These are phyloP conservation scores for Takakia lepidozioides DNA, from an alignment of 225 moss, liverwort and hornwort species.

Conservation along the genomic window DNA sequence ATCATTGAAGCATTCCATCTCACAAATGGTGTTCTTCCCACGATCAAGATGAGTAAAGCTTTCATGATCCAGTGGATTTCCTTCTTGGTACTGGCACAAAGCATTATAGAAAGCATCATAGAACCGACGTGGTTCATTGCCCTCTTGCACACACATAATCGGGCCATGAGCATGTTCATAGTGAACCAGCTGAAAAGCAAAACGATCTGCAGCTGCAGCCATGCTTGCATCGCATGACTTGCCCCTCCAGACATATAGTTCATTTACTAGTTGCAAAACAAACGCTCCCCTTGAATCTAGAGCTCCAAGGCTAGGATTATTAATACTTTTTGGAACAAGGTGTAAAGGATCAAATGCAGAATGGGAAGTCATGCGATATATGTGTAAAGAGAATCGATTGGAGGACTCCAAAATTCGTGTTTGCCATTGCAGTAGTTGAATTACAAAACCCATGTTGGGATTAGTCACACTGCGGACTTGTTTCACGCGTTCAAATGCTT, in stretches of 20 bases:
- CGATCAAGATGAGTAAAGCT: not conserved
- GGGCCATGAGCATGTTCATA: constrained; percentile 70
- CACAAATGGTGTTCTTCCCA: not conserved
- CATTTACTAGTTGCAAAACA: constrained; percentile 62
- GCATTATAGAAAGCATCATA: constrained; percentile 2
- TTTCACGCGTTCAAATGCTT: constrained; percentile 66
- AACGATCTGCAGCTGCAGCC: constrained; percentile 54
- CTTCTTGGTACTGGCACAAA: constrained; percentile 10
- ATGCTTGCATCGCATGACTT: constrained; percentile 41
- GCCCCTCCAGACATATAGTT: constrained; percentile 73
- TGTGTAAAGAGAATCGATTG: constrained; percentile 27
- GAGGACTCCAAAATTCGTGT: constrained; percentile 29
- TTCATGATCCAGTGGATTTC: not conserved
- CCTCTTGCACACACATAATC: constrained; percentile 48
- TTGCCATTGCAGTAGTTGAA: constrained; percentile 94
- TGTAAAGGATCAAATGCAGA: constrained; percentile 79
- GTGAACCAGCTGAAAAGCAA: constrained; percentile 79
- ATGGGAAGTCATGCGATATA: constrained; percentile 81
- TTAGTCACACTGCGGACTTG: constrained; percentile 53
- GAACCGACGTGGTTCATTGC: constrained; percentile 63
- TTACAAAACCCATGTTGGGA: constrained; percentile 84
- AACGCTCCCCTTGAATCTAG: constrained; percentile 82
- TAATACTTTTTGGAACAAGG: constrained; percentile 57
- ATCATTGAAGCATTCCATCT: constrained; percentile 13
- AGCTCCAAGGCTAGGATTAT: constrained; percentile 29